Base-by-base conservation (phyloP, 805 yeast genomes). In the Candida multigemmis region DNA sequence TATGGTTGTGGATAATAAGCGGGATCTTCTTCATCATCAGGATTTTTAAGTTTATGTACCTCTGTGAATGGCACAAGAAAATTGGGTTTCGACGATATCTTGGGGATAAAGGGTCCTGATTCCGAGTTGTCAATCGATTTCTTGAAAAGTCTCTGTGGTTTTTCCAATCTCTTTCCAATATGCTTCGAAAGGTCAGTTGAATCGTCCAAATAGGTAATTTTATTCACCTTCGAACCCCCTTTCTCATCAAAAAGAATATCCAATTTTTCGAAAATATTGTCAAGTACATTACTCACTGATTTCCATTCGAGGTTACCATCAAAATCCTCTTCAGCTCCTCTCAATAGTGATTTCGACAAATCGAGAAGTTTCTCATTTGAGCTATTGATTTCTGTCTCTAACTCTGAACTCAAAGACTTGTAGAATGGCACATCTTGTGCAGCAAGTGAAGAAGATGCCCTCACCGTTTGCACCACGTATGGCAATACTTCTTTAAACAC, bases 391-490 rank as follows among this genome's bases (percentile, higher is more conserved):
- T 61, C 44, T 0, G 43, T 35, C 6, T 63, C 51, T 9, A 76
- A 44, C 1, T 48, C 43, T 3, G 56, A 41, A 41, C 83, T 89
- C 8, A 84, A 44, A 24, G 82, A 73, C 24, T 65, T 60, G 49
- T 75, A 73, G 43, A 87, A 91, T 16, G 68, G 71, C n/a, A 86
- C 66, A 56, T 89, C 97, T 30, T 81, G 81, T 1, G 84, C 72
- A 2, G 82, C 80, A 22, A 87, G 50, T 2, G 81, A 74, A 3
- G 78, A 60, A 0, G 94, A 66, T 3, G 79, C 68, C 33, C 93
- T 60, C 21, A 82, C 71, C 3, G 77, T 57, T 7, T 67, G 60
- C 25, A 72, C 64, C n/a, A 76, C 56, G 31, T 64, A 50, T 7
- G 75, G 70, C 12, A 73, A 47, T 11, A 57, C 37, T 8, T 44